phyloP scores from a whole-genome alignment of 208 protist genomes.

The Acanthamoeba lenticulata region DNA sequence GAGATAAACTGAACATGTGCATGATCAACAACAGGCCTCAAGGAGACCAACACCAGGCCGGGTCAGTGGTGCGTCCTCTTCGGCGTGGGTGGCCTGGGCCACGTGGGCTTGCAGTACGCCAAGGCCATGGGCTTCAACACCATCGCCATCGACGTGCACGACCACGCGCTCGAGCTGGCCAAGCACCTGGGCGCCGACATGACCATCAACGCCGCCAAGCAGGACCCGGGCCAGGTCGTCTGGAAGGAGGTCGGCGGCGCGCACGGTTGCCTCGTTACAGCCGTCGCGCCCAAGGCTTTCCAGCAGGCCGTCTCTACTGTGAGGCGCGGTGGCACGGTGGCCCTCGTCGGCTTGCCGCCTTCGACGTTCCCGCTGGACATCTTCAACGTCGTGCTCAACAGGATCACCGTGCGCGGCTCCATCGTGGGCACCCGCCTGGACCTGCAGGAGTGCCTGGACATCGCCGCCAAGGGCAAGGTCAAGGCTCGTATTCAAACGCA shows the following conservation, averaged over 20 bases:
- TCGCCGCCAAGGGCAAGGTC: not conserved
- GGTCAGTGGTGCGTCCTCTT: constrained; percentile 14
- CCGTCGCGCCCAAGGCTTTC: constrained; percentile 7
- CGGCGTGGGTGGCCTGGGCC: not conserved
- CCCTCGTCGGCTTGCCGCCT: not conserved
- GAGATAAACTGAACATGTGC: not conserved
- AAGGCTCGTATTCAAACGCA: not conserved
- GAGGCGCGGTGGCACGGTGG: not conserved
- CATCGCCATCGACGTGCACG: not conserved
- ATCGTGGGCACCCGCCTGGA: constrained; percentile 20
- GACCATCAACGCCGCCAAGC: constrained; percentile 38
- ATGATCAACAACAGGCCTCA: not conserved
- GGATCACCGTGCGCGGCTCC: not conserved
- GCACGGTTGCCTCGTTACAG: not conserved
- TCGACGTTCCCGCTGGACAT: constrained; percentile 5
- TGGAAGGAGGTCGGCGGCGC: constrained; percentile 12
- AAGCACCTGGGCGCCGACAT: constrained; percentile 14
- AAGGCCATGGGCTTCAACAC: constrained; percentile 38
- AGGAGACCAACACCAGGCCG: not conserved
- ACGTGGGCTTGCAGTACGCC: constrained; percentile 28
- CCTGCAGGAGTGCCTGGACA: constrained; percentile 1
- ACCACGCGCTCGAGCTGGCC: not conserved
- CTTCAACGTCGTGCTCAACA: constrained; percentile 39
- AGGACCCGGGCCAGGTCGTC: not conserved
- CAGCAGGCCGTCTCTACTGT: not conserved